Percentiles rank a stretch among this genome's conserved stretches.
Conservation (phyloP, 148 eudicot genomes). For the Silene latifolia region DNA sequence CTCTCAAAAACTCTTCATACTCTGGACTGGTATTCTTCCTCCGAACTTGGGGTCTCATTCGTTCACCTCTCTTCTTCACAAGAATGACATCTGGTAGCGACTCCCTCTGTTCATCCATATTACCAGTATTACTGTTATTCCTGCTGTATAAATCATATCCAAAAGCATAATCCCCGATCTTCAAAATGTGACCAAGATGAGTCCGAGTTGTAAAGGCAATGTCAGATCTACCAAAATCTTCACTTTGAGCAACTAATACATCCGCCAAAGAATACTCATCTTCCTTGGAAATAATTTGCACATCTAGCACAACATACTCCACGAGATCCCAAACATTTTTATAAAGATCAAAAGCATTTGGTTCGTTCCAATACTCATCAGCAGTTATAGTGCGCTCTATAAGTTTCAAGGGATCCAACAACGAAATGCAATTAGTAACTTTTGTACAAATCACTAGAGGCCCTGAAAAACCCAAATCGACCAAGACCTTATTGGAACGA, state of each 20-base stretch:
- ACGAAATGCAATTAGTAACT: conserved; percentile 25
- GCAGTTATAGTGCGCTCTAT: conserved; percentile 24
- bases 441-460: conserved; percentile 47
- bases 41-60: background rate
- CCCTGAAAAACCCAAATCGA: conserved; percentile 35
- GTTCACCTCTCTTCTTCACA: conserved; percentile 40
- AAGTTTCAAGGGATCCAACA: conserved; percentile 45
- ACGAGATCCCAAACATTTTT: conserved; percentile 38
- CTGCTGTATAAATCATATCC: conserved; percentile 52
- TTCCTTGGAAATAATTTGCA: conserved; percentile 28
- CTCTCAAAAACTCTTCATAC: conserved; percentile 16
- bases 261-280: conserved; percentile 43
- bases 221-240: conserved; percentile 53
- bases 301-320: conserved; percentile 43
- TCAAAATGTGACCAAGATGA: conserved; percentile 49
- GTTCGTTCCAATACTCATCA: conserved; percentile 41
- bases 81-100: conserved; percentile 48
- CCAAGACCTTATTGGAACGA: conserved; percentile 39
- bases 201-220: conserved; percentile 36
- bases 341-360: conserved; percentile 27
- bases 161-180: conserved; percentile 49
- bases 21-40: conserved; percentile 13
- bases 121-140: conserved; percentile 35
- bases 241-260: conserved; percentile 43
- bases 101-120: conserved; percentile 34